Evolutionary conservation across 1,284 basidiomycete genomes (phyloP), one percentile per base, ranked within the genome.

Genomic region (Boletus hoseneyae): DNA sequence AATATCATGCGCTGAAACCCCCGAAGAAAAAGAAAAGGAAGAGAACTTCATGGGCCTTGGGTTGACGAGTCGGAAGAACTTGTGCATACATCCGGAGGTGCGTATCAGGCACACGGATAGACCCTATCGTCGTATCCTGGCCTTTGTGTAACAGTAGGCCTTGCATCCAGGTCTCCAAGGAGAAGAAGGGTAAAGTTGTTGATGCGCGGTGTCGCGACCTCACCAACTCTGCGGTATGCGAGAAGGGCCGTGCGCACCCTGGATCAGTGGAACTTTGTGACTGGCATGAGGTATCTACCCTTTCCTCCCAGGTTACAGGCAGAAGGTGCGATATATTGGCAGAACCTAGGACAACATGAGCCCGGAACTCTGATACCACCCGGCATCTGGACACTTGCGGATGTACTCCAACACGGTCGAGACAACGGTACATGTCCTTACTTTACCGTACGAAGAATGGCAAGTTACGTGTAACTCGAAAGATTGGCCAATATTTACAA

Each of bases 141-240:
- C 21, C 18, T 16, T 53, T 30, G 42, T 30, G 33, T 63, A 25
- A 58, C 30, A 39, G 13, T 8, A 10, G 6, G n/a, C 12, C 44
- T 10, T 38, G 21, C 15, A 16, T 32, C 4, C 41, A 94, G 91
- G 90, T 95, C 3, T 86, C 90, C 37, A 94, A 91, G 65, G 96
- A 99, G 75, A 97, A 98, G 76, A 98, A 98, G 68, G 97, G 97
- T 11, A 95, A 92, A 62, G 85, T 97, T 0, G 95, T 99, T 36
- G 97, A 99, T 74, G 96, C 96, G 18, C 79, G 93, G 51, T 99
- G 97, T 76, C 79, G 97, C 50, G 97, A 99, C 68, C 77, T 99
- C 55, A 99, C 97, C 9, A 94, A 89, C 61, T 74, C 93, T 27
- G 85, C 84, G 42, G 87, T 78, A 2, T 93, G 90, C 66, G 88